Evolutionary conservation across 306 rosid species (phyloP).

Genomic region (Senna siamea): DNA sequence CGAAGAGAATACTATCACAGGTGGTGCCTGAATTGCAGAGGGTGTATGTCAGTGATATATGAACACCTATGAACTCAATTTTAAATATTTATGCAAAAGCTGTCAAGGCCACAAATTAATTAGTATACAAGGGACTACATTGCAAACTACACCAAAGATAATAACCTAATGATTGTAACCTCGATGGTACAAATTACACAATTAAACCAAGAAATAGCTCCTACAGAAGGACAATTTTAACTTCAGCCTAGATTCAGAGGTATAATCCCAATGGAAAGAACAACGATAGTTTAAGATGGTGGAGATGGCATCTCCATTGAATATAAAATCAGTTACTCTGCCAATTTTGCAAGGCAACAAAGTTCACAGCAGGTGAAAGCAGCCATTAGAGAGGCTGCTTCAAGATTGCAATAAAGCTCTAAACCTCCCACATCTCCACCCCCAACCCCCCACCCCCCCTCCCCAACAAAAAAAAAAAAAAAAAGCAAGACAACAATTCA

Average conservation of each 20-base stretch:
- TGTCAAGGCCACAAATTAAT: not conserved
- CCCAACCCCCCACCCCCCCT: too few relatives aligned
- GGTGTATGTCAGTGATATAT: conserved; percentile 17
- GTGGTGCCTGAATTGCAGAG: conserved; percentile 69
- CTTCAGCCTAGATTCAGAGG: not conserved
- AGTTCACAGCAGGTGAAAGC: not conserved
- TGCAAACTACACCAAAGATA: not conserved
- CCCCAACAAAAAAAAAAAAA: too few relatives aligned
- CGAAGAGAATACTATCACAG: conserved; percentile 77
- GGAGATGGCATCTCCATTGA: too few relatives aligned
- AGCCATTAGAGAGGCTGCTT: conserved; percentile 10
- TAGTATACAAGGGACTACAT: not conserved
- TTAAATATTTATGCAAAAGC: not conserved
- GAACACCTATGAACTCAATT: not conserved
- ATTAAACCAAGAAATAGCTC: conserved; percentile 13
- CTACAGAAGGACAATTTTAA: not conserved
- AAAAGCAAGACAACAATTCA: not conserved
- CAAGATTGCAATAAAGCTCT: not conserved
- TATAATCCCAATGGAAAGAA: conserved; percentile 15
- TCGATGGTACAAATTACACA: not conserved
- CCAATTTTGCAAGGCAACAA: not conserved
- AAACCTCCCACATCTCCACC: too few relatives aligned
- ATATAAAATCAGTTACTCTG: too few relatives aligned
- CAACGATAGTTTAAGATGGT: not conserved
- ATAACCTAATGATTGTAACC: not conserved